These are phyloP conservation scores for Puccinia novopanici DNA, from an alignment of 1,284 basidiomycete species.

Conservation along the genomic window DNA sequence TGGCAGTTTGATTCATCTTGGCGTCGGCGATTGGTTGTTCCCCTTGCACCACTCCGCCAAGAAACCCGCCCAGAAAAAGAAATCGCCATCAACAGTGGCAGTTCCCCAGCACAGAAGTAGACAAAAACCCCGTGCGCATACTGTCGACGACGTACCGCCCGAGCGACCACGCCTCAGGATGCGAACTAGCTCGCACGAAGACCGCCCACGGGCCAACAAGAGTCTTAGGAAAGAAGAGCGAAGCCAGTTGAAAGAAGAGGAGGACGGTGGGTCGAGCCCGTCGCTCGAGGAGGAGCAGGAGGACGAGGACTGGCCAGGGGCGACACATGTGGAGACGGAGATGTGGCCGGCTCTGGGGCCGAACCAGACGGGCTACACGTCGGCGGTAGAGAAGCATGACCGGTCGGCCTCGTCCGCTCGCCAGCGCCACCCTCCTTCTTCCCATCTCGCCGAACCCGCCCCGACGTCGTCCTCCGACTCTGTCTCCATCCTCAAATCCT, in stretches of 20 bases:
- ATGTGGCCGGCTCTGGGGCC: neutral
- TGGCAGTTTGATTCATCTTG: neutral
- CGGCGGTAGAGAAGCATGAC: neutral
- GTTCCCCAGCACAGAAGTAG: neutral
- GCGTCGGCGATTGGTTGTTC: constrained; percentile 9
- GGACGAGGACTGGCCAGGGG: neutral
- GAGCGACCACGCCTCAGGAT: too few species aligned
- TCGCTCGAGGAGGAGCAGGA: neutral
- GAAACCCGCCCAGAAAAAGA: neutral
- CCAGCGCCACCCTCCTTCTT: neutral
- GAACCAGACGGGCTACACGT: neutral
- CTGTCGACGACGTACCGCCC: neutral
- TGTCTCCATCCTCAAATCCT: neutral
- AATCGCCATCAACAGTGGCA: too few species aligned
- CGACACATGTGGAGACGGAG: neutral
- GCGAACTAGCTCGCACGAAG: too few species aligned
- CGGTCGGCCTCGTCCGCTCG: too few species aligned
- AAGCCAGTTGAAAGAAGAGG: neutral
- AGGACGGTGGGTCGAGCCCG: neutral
- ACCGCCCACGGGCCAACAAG: too few species aligned
- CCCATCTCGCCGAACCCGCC: neutral
- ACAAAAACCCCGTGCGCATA: too few species aligned
- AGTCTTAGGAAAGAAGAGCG: too few species aligned
- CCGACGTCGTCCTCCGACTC: neutral
- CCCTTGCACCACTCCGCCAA: neutral